These are phyloP conservation scores for Penicillium soppii DNA, from an alignment of 495 filamentous ascomycete species.

Conservation along the genomic window DNA sequence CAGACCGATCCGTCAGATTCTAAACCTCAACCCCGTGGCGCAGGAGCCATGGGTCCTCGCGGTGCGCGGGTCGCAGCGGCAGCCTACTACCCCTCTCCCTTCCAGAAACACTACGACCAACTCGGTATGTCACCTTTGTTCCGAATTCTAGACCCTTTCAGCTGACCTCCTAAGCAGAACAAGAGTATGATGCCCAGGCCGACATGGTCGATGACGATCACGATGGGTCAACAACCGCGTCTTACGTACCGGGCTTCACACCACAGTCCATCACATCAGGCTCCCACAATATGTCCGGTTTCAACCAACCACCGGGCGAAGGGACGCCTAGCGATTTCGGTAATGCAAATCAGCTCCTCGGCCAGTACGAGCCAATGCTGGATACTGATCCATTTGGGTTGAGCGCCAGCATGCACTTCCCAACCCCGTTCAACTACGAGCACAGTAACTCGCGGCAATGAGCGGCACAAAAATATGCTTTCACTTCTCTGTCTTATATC, in stretches of 20 bases:
- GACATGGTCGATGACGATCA: slow-evolving; percentile 89
- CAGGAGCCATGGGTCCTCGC: slow-evolving; percentile 25
- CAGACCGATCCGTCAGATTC: slow-evolving; percentile 39
- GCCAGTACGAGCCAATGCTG: slow-evolving; percentile 76
- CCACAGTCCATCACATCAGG: slow-evolving; percentile 42
- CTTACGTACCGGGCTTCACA: slow-evolving; percentile 62
- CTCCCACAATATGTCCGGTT: slow-evolving; percentile 38
- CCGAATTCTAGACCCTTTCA: background rate
- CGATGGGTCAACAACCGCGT: slow-evolving; percentile 65
- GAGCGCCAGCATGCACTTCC: slow-evolving; percentile 91
- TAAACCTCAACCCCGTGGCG: slow-evolving; percentile 24
- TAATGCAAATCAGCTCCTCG: slow-evolving; percentile 67
- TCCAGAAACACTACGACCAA: slow-evolving; percentile 94
- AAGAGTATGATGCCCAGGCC: slow-evolving; percentile 96
- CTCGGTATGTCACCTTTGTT: slow-evolving; percentile 71
- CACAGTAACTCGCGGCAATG: slow-evolving; percentile 42
- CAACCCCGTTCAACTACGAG: slow-evolving; percentile 83
- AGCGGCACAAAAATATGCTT: slow-evolving; percentile 8
- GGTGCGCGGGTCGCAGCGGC: slow-evolving; percentile 37
- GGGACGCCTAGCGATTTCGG: slow-evolving; percentile 40
- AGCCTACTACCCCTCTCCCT: slow-evolving; percentile 78
- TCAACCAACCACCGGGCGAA: slow-evolving; percentile 37
- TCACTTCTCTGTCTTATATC: slow-evolving; percentile 1
- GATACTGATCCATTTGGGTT: slow-evolving; percentile 90
- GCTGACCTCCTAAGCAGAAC: slow-evolving; percentile 63